phyloP scores from a whole-genome alignment of 2,329 filamentous ascomycete species.

The Colletotrichum shisoi region DNA sequence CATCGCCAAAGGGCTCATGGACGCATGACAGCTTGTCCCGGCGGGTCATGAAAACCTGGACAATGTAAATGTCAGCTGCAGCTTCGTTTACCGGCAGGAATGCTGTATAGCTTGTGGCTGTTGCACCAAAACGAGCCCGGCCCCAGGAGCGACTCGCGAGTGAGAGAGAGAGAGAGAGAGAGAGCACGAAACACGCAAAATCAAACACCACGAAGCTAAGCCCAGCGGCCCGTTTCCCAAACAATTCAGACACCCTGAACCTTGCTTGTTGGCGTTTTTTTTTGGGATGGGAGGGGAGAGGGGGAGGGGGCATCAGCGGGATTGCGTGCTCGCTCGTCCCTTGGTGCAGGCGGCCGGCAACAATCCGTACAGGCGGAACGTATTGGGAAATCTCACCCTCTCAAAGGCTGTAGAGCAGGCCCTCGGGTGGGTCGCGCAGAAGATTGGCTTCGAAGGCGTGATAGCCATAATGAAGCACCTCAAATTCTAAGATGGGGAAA shows the following conservation, averaged over 20 bases:
- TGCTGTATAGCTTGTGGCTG: neutral
- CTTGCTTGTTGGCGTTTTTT: slow-evolving; percentile 22
- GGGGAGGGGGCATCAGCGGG: slow-evolving; percentile 6
- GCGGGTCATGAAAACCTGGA: slow-evolving; percentile 94
- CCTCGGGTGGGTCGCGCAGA: slow-evolving; percentile 91
- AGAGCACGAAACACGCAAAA: neutral
- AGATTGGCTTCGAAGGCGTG: slow-evolving; percentile 78
- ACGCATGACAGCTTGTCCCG: slow-evolving; percentile 80
- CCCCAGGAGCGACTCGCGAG: too few species aligned
- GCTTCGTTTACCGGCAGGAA: neutral
- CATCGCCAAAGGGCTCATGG: slow-evolving; percentile 96
- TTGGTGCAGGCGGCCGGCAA: slow-evolving; percentile 3
- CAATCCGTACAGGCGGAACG: slow-evolving; percentile 24
- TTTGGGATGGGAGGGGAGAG: neutral
- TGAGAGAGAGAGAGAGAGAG: neutral
- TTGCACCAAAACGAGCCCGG: neutral
- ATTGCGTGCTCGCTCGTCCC: slow-evolving; percentile 22
- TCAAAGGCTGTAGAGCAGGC: slow-evolving; percentile 98
- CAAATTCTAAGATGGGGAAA: slow-evolving; percentile 31
- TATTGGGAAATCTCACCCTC: slow-evolving; percentile 66
- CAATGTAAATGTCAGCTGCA: slow-evolving; percentile 13
- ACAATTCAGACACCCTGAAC: slow-evolving; percentile 35
- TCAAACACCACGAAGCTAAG: slow-evolving; percentile 1
- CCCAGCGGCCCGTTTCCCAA: neutral
- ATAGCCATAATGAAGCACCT: slow-evolving; percentile 44